Conservation (phyloP, 768 basidiomycete genomes). For the Termitomyces sp. region DNA sequence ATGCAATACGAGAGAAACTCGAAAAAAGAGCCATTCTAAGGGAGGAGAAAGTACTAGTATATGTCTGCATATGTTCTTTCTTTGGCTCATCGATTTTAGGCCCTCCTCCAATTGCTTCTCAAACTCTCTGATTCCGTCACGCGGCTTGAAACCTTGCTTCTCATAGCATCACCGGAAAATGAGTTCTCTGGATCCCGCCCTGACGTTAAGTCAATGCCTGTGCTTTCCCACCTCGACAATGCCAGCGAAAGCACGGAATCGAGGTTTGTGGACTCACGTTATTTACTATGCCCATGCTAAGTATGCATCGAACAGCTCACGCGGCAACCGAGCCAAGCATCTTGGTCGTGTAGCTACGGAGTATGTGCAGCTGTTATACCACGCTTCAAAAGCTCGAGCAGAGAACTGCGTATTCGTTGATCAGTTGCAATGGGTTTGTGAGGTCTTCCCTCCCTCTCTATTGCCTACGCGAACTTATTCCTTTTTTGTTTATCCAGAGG, state of each 20-base stretch:
- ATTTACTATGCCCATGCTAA: neutral
- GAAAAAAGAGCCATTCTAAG: conserved; percentile 68
- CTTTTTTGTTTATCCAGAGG: conserved; percentile 37
- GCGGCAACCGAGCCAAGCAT: conserved; percentile 70
- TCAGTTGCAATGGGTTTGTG: conserved; percentile 79
- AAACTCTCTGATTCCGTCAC: conserved; percentile 90
- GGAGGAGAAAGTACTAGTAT: conserved; percentile 69
- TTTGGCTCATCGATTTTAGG: conserved; percentile 34
- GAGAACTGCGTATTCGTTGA: conserved; percentile 79
- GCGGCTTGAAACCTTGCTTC: conserved; percentile 81
- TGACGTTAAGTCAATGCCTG: conserved; percentile 27
- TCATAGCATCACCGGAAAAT: conserved; percentile 53
- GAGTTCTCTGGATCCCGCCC: conserved; percentile 30
- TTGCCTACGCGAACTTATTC: conserved; percentile 1
- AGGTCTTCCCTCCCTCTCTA: conserved; percentile 12
- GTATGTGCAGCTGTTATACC: conserved; percentile 90
- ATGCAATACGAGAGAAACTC: conserved; percentile 74
- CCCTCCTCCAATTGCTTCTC: conserved; percentile 79
- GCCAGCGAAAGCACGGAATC: conserved; percentile 36
- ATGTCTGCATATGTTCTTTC: neutral
- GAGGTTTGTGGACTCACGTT: neutral
- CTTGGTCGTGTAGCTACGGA: conserved; percentile 82
- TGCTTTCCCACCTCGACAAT: conserved; percentile 33
- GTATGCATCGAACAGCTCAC: conserved; percentile 33
- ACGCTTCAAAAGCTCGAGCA: conserved; percentile 71